These are phyloP conservation scores for Notholithocarpus densiflorus DNA, from an alignment of 306 rosid species.

Conservation along the genomic window DNA sequence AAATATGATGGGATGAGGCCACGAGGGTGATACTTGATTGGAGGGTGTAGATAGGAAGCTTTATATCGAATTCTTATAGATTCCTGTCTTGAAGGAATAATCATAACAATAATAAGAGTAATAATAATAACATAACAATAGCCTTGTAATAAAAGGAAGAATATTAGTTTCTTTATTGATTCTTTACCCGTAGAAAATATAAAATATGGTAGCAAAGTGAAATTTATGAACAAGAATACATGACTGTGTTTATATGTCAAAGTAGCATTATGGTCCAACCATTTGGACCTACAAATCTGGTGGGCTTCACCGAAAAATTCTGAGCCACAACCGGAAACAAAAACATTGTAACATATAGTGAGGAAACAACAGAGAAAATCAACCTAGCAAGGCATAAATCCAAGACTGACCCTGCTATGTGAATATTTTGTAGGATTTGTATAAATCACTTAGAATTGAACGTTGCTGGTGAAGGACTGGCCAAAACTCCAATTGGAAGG, in stretches of 20 bases:
- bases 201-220: background rate
- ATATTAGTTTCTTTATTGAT: background rate
- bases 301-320: background rate
- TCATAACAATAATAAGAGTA: background rate
- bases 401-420: too few species aligned
- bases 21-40: too few species aligned
- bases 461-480: slow-evolving; percentile 43
- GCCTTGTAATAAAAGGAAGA: background rate
- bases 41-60: too few species aligned
- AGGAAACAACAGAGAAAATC: background rate
- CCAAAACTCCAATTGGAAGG: slow-evolving; percentile 54
- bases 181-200: background rate
- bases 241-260: too few species aligned
- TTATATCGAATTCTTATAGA: too few species aligned
- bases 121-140: background rate
- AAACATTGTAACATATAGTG: background rate
- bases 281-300: background rate
- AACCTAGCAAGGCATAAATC: background rate
- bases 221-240: background rate
- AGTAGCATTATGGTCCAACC: background rate
- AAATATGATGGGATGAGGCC: too few species aligned
- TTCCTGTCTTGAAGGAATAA: background rate
- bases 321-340: background rate
- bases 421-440: too few species aligned
- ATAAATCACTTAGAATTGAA: background rate